phyloP scores from a whole-genome alignment of 768 basidiomycete genomes.

The Leccinum disarticulatum region DNA sequence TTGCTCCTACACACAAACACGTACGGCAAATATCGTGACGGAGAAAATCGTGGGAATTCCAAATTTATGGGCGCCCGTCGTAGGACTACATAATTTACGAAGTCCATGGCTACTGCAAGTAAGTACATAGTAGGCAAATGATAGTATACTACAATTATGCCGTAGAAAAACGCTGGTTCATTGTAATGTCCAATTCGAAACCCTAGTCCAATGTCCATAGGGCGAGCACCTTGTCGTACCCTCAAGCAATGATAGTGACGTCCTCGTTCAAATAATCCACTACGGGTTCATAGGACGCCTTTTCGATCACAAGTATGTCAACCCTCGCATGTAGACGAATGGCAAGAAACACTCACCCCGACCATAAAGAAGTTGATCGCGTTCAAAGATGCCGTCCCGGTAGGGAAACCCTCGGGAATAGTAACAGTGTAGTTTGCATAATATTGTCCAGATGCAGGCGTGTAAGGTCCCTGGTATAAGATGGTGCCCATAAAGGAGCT shows the following conservation, averaged over 20 bases:
- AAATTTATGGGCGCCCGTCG: too few species aligned
- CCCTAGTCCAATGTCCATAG: background rate
- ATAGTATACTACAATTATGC: slow-evolving; percentile 1
- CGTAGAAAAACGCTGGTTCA: background rate
- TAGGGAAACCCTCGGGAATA: slow-evolving; percentile 25
- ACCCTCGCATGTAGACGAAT: background rate
- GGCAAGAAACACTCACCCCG: slow-evolving; percentile 34
- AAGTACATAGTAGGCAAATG: too few species aligned
- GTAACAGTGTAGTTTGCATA: slow-evolving; percentile 35
- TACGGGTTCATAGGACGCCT: slow-evolving; percentile 13
- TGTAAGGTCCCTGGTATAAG: slow-evolving; percentile 37
- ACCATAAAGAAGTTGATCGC: slow-evolving; percentile 39
- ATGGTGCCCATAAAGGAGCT: slow-evolving; percentile 29
- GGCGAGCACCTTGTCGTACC: background rate
- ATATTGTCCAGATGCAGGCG: slow-evolving; percentile 17
- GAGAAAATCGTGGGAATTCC: slow-evolving; percentile 20
- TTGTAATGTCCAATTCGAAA: background rate
- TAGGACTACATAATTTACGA: background rate
- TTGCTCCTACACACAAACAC: background rate
- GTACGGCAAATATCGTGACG: slow-evolving; percentile 7
- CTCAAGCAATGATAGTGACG: slow-evolving; percentile 13
- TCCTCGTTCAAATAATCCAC: slow-evolving; percentile 26
- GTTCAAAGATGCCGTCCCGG: slow-evolving; percentile 36
- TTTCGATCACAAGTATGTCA: slow-evolving; percentile 1
- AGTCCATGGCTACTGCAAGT: background rate